phyloP scores from a whole-genome alignment of 805 yeast genomes.

The Candida nemodendra region DNA sequence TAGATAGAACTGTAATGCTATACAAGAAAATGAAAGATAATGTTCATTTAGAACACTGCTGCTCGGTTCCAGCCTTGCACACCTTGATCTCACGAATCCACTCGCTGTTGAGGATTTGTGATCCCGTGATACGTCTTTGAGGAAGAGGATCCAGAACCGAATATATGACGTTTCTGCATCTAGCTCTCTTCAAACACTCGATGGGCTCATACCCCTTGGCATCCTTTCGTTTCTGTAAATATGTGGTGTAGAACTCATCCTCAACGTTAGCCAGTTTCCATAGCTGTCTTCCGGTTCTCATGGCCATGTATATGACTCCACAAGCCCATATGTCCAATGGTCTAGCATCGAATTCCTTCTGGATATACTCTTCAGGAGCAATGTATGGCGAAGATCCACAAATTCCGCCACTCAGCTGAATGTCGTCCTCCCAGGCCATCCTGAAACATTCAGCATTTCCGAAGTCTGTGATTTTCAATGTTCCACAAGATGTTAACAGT shows the following conservation, averaged over 20 bases:
- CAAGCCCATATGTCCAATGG: constrained; percentile 89
- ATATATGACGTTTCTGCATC: constrained; percentile 91
- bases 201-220: constrained; percentile 90
- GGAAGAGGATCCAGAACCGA: constrained; percentile 93
- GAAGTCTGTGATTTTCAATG: constrained; percentile 80
- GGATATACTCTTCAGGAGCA: constrained; percentile 81
- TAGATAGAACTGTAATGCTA: too few species aligned
- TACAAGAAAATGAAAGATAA: too few species aligned
- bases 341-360: constrained; percentile 72
- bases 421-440: constrained; percentile 79
- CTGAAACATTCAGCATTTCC: constrained; percentile 82
- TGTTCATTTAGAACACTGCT: too few species aligned
- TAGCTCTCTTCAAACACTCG: constrained; percentile 76
- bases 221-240: constrained; percentile 74
- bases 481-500: constrained; percentile 68
- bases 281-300: constrained; percentile 90
- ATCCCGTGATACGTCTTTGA: constrained; percentile 78
- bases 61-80: constrained; percentile 77
- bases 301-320: constrained; percentile 89
- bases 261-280: constrained; percentile 83
- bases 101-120: constrained; percentile 85
- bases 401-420: constrained; percentile 70
- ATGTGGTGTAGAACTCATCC: constrained; percentile 78
- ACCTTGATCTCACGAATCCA: constrained; percentile 91
- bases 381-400: constrained; percentile 89